Base-by-base conservation (phyloP, 176 grass and related monocot species). In the Bolboschoenus planiculmis region DNA sequence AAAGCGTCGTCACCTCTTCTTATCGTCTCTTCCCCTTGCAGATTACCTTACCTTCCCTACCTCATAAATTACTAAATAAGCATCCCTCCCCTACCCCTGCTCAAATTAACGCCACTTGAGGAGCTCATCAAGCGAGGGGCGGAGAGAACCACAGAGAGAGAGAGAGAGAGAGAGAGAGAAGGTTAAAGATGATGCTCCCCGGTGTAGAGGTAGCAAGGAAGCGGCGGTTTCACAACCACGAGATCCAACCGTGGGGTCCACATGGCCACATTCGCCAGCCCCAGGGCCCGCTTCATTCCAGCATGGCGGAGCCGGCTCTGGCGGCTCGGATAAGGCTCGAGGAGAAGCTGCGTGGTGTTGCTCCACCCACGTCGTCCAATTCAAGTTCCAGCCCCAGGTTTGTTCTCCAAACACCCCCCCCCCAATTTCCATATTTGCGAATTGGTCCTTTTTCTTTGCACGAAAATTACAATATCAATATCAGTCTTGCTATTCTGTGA, bases 121-220 rank as follows among this genome's bases (percentile, higher is more conserved):
- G 8, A 20, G 14, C 10, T 24, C n/a, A n/a, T n/a, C n/a, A n/a
- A n/a, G n/a, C n/a, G n/a, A n/a, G n/a, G n/a, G n/a, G n/a, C n/a
- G n/a, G n/a, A n/a, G n/a, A n/a, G n/a, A n/a, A 53, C 10, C 16
- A 20, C 33, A 57, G 16, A 72, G 26, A 44, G 9, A 44, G 3
- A 10, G n/a, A 79, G 23, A 20, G 2, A 51, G 2, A 80, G 10
- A 48, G 1, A n/a, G 40, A 16, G 18, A 26, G 37, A 57, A 58
- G 42, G 3, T 20, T 40, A 23, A 55, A 27, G 78, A 76, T 58
- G 59, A 97, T 97, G 92, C 85, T 97, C 1, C 94, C 94, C 8
- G 92, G 90, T 10, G 94, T 97, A 26, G 92, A 94, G 66, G 64
- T 97, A 4, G 92, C 94, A 31, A 87, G 94, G 48, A 91, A 91